These are phyloP conservation scores for Ichthyophthirius multifiliis DNA, from an alignment of 169 alveolate species.

Conservation along the genomic window DNA sequence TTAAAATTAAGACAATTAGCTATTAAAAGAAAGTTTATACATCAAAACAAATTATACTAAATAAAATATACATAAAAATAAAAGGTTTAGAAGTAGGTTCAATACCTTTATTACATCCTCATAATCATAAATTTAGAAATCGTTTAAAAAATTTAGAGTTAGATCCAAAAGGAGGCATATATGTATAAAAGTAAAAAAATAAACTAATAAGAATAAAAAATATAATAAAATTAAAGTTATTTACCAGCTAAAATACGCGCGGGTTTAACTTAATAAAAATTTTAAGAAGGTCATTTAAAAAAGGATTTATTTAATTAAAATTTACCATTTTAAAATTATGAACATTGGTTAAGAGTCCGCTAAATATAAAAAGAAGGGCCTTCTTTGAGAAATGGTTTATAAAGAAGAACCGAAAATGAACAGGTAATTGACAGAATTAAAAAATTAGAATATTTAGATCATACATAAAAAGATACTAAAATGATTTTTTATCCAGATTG, in stretches of 20 bases:
- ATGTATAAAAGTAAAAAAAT: background rate
- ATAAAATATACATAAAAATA: no score
- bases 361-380: background rate
- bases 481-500: background rate
- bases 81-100: background rate
- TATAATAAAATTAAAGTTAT: no score
- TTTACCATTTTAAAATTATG: background rate
- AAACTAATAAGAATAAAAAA: no score
- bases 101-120: background rate
- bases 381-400: background rate
- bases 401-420: slow-evolving; percentile 1
- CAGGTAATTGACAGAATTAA: background rate
- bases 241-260: background rate
- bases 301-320: background rate
- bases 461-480: background rate
- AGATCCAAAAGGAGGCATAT: background rate
- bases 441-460: background rate
- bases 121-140: background rate
- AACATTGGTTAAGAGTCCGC: background rate
- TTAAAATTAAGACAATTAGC: no score
- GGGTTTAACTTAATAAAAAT: background rate
- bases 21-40: no score
- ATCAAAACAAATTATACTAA: no score
- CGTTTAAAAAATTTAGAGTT: background rate
- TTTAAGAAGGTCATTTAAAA: background rate